Evolutionary conservation across 176 grass and related monocot genomes (phyloP).

Genomic region (Eleusine coracana): DNA sequence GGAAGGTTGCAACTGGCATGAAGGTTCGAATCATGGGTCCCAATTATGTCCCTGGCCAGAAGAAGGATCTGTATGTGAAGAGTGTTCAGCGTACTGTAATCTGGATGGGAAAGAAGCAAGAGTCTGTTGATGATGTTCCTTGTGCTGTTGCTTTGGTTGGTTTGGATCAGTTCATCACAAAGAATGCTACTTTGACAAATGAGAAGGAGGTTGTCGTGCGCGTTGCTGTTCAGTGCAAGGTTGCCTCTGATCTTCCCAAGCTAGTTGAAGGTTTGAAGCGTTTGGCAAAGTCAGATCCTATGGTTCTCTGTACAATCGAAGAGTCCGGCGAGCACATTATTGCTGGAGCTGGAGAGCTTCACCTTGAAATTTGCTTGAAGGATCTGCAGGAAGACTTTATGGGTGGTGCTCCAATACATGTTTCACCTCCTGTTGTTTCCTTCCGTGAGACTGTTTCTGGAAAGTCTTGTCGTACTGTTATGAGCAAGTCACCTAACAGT

Average conservation of each 20-base stretch:
- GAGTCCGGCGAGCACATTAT: neutral
- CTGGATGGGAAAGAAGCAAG: neutral
- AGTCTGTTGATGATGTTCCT: neutral
- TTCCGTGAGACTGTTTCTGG: neutral
- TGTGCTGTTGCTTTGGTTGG: neutral
- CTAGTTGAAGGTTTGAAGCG: slow-evolving; percentile 49
- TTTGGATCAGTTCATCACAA: neutral
- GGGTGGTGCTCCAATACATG: neutral
- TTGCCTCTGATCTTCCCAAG: slow-evolving; percentile 7
- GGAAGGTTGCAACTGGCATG: neutral
- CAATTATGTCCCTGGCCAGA: neutral
- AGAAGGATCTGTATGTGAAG: neutral
- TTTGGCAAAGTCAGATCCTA: slow-evolving; percentile 34
- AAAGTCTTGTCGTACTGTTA: neutral
- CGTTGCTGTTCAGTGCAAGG: neutral
- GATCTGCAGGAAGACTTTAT: neutral
- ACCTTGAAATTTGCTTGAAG: neutral
- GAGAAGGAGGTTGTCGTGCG: neutral
- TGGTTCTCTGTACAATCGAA: neutral
- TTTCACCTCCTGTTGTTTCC: neutral
- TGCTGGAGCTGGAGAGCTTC: neutral
- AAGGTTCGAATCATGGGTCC: neutral
- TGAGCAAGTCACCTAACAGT: neutral
- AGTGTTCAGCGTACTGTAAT: neutral
- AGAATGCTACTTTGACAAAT: neutral